phyloP scores from a whole-genome alignment of 345 rosid genomes.

The Citrus sp. region DNA sequence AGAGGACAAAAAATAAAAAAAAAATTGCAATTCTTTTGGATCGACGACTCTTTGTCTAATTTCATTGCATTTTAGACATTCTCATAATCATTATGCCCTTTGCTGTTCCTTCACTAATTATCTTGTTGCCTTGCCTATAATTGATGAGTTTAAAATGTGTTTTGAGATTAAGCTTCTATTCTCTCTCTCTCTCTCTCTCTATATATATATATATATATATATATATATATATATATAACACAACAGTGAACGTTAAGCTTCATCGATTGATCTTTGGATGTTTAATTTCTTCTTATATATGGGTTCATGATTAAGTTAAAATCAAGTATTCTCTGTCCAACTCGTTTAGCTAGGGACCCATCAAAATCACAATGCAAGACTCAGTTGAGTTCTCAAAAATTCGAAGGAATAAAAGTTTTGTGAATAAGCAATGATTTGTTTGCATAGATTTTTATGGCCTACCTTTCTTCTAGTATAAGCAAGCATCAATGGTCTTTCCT shows the following conservation, averaged over 20 bases:
- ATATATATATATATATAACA: not conserved
- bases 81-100: constrained; percentile 22
- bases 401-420: not conserved
- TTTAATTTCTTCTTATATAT: not conserved
- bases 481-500: not conserved
- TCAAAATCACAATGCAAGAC: not conserved
- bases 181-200: too few relatives aligned
- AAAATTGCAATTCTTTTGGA: constrained; percentile 12
- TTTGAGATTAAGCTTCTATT: not conserved
- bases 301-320: not conserved
- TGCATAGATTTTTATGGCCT: not conserved
- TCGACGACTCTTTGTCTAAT: constrained; percentile 14
- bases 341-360: constrained; percentile 11
- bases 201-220: accelerated
- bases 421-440: not conserved
- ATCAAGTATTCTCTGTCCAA: not conserved
- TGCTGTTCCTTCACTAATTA: constrained; percentile 19
- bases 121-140: constrained; percentile 26
- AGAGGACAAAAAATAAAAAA: constrained; percentile 19
- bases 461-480: constrained; percentile 4
- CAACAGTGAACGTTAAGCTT: not conserved
- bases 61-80: constrained; percentile 12
- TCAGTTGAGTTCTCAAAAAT: not conserved
- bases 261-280: not conserved
- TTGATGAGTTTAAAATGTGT: constrained; percentile 12